Evolutionary conservation across 2,329 filamentous ascomycete species (phyloP), one percentile per base, ranked within the genome.

Genomic region (Ploettnerulaceae sp.): DNA sequence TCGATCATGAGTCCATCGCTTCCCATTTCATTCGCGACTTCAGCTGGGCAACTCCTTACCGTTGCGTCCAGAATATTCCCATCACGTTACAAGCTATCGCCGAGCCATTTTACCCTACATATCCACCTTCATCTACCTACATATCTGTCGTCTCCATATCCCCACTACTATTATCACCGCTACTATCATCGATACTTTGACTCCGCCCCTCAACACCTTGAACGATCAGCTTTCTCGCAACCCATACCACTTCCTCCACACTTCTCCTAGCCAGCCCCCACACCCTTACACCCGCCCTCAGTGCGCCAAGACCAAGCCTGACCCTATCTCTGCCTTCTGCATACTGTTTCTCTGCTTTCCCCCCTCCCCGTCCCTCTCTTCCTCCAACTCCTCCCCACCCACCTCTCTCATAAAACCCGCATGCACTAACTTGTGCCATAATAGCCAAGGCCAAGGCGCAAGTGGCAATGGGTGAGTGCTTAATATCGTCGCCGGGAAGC

Each of bases 261-360:
- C 78, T 76, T 12, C 73, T 69, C 37, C 67, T 67, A 4, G 77
- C 76, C 42, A 82, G 74, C 1, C 72, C 70, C 78, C 78, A 82
- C 2, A 73, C 73, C 15, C 69, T 68, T 14, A 70, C 71, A 20
- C 80, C 64, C 0, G 71, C 67, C 49, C 77, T 77, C 47, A 83
- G 68, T 0, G 75, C 74, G 9, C 78, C 78, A 7, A 80, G 73
- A 22, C 77, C 77, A 6, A 82, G 67, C 1, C 73, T 68, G n/a
- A 82, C 76, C 26, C 67, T 71, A 58, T 75, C 77, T 62, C 70
- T 73, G 53, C 67, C 43, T 9, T 32, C 26, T 6, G 3, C 14
- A 22, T 45, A 45, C 7, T 15, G 2, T 18, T 14, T 22, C 68
- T 48, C 65, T 64, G 46, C 59, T 72, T 60, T 47, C 32, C 67